Percentiles rank a stretch among this genome's conserved stretches.
These are phyloP conservation scores for Polychytrium aggregatum DNA, from an alignment of 192 early-diverging fungal genomes.

Conservation along the genomic window DNA sequence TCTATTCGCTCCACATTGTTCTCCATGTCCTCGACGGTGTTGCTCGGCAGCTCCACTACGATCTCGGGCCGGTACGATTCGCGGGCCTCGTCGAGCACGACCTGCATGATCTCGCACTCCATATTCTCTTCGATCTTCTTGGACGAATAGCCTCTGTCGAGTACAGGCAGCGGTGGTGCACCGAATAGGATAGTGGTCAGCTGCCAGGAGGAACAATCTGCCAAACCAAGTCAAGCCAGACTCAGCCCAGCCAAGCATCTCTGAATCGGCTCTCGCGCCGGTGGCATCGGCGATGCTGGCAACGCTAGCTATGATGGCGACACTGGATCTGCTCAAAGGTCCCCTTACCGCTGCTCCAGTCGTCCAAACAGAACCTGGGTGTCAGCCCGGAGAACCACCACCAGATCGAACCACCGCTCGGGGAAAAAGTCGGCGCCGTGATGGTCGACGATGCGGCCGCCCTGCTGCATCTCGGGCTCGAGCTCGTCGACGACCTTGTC, in stretches of 20 bases:
- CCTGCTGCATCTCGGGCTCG: conserved; percentile 65
- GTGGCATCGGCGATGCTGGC: too few species aligned
- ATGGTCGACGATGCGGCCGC: conserved; percentile 85
- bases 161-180: not conserved
- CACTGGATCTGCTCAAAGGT: not conserved
- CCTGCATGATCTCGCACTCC: conserved; percentile 96
- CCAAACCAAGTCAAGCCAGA: too few species aligned
- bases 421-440: conserved; percentile 95
- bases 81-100: conserved; percentile 77
- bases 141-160: conserved; percentile 55
- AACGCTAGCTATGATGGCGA: too few species aligned
- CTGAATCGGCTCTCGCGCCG: too few species aligned
- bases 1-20: conserved; percentile 73
- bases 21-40: conserved; percentile 84
- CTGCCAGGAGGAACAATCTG: too few species aligned
- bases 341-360: conserved; percentile 56
- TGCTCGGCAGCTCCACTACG: conserved; percentile 68
- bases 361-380: conserved; percentile 71
- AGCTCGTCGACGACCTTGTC: conserved; percentile 92
- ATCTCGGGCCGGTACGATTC: conserved; percentile 74
- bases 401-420: conserved; percentile 95
- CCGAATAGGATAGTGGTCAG: not conserved
- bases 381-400: conserved; percentile 76
- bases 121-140: conserved; percentile 89
- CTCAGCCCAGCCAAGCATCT: too few species aligned